Base-by-base conservation (phyloP, 2,329 filamentous ascomycete genomes). In the Kalaharituber pfeilii region DNA sequence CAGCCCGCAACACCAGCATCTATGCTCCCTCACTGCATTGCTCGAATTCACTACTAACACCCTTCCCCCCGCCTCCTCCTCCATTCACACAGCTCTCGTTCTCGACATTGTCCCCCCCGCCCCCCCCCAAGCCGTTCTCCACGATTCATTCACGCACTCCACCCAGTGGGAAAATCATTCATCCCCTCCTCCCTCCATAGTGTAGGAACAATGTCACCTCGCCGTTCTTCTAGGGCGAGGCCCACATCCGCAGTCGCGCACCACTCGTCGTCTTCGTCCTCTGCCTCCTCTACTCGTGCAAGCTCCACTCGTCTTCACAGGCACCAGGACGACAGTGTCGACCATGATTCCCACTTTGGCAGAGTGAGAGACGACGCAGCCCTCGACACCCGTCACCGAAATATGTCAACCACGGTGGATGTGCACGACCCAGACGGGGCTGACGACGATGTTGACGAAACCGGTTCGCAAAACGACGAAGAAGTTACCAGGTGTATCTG, bases 401-500 rank as follows among this genome's bases (percentile, higher is more conserved):
- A 47, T 25, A 11, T 39, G 20, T 39, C 33, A 39, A 39, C 42
- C 18, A 25, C 22, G 22, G 25, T 28, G 6, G 22, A 57, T 45
- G 53, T 53, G 50, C 53, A 59, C 39, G 57, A 59, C 44, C 79
- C 81, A 67, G 82, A 81, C 60, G 76, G 75, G 56, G 79, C 80
- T 58, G 81, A 86, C 54, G 76, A 82, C 18, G 75, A 76, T 42
- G 73, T 74, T 49, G 70, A 73, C 30, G 75, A 75, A 36, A 58
- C 59, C 45, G 61, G 59, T 30, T 56, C 54, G 50, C 84, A 86
- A 56, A 84, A 84, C 65, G 86, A 95, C 67, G 88, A 95, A 66
- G 91, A 96, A 72, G 80, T 91, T 54, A 94, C 94, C 66, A 81
- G 91, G 62, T 98, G 91, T 71, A 82, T 98, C 60, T 98, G 91